phyloP scores from a whole-genome alignment of 768 basidiomycete genomes.

The Agaricus blazei region DNA sequence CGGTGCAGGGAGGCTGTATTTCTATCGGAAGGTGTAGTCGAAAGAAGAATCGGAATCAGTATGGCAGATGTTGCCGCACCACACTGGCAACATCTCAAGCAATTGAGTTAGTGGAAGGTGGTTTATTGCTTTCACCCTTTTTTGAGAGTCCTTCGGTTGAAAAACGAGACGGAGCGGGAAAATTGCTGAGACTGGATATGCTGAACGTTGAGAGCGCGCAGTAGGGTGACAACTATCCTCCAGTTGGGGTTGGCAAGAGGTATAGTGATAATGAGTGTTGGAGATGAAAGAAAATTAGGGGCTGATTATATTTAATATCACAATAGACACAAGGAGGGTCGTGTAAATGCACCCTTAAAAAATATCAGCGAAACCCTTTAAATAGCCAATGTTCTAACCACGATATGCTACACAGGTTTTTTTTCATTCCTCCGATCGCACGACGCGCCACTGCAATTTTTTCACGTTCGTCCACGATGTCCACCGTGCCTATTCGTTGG shows the following conservation, averaged over 20 bases:
- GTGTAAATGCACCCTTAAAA: background rate
- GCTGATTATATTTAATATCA: background rate
- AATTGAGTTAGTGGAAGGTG: no score
- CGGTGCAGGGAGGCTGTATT: no score
- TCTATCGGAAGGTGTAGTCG: no score
- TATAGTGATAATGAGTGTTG: background rate
- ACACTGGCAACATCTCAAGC: no score
- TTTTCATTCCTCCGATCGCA: background rate
- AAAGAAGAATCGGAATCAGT: no score
- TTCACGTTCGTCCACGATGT: constrained; percentile 20
- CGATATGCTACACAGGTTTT: constrained; percentile 19
- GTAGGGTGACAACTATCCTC: background rate
- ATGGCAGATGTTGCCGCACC: no score
- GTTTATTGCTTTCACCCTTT: no score
- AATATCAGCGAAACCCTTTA: background rate
- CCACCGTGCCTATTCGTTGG: constrained; percentile 43
- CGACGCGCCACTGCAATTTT: constrained; percentile 20
- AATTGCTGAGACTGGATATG: no score
- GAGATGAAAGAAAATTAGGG: constrained; percentile 1
- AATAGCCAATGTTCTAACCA: constrained; percentile 5
- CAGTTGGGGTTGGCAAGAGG: background rate
- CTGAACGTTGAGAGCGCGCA: no score
- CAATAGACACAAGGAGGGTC: background rate
- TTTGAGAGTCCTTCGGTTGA: no score
- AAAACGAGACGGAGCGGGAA: no score